A percentile compares a stretch with the other conserved stretches of the same genome.
These are phyloP conservation scores for Suzukiozyma palmioleophila DNA, from an alignment of 1,139 yeast genomes.

Conservation along the genomic window DNA sequence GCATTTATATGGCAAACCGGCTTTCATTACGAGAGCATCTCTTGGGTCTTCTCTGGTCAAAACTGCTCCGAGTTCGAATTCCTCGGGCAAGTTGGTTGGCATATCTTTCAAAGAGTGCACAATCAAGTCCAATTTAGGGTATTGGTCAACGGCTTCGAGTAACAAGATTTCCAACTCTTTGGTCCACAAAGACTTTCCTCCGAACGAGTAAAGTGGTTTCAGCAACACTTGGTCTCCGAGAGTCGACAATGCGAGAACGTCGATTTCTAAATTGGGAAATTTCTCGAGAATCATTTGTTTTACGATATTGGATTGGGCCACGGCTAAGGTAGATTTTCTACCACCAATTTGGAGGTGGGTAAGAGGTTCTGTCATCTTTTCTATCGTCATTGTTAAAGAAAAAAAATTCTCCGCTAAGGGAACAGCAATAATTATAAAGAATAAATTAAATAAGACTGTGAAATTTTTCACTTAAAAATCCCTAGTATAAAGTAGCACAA, in stretches of 20 bases:
- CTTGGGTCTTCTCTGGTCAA: conserved; percentile 85
- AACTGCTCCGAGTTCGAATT: conserved; percentile 85
- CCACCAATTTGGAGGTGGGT: conserved; percentile 68
- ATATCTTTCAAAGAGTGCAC: conserved; percentile 94
- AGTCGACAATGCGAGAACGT: conserved; percentile 78
- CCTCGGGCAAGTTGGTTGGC: conserved; percentile 90
- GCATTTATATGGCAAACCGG: conserved; percentile 55
- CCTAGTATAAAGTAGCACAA: too few species aligned
- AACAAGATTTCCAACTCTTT: conserved; percentile 83
- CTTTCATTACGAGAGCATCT: conserved; percentile 85
- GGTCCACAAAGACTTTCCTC: conserved; percentile 96
- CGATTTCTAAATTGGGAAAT: conserved; percentile 57
- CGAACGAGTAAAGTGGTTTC: conserved; percentile 87
- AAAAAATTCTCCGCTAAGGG: too few species aligned
- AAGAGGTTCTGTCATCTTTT: neutral
- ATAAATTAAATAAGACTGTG: too few species aligned
- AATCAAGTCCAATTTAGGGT: conserved; percentile 74
- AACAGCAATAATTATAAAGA: too few species aligned
- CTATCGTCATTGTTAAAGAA: neutral
- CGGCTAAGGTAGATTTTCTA: conserved; percentile 82
- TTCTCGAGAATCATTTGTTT: conserved; percentile 52
- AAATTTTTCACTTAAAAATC: too few species aligned
- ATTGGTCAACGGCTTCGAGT: conserved; percentile 55
- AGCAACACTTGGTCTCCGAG: conserved; percentile 85
- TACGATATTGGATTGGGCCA: conserved; percentile 77